Evolutionary conservation across 805 yeast genomes (phyloP).

Genomic region (Torulaspora gathmanii): DNA sequence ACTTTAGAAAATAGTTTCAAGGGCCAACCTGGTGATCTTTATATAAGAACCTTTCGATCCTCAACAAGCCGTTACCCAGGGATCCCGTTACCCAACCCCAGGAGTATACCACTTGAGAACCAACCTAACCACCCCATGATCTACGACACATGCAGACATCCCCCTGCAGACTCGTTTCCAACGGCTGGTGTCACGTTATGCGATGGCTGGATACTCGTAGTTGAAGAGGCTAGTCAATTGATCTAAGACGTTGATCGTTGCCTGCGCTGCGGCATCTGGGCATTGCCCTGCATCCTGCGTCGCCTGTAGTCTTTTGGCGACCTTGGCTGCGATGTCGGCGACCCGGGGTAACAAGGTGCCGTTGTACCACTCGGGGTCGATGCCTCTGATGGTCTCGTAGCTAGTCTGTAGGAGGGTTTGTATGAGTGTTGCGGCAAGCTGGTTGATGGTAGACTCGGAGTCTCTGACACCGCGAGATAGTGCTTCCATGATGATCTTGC

Average conservation of each 20-base stretch:
- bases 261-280: neutral
- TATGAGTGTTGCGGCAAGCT: conserved; percentile 3
- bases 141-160: neutral
- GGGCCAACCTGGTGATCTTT: neutral
- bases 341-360: conserved; percentile 1
- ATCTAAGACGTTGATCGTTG: neutral
- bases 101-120: neutral
- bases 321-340: neutral
- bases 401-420: conserved; percentile 5
- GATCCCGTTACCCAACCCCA: too few species aligned
- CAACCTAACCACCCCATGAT: neutral
- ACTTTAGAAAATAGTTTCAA: neutral
- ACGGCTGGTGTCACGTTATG: conserved; percentile 1
- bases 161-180: conserved; percentile 9
- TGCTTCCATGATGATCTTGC: conserved; percentile 11
- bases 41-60: neutral
- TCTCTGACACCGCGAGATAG: conserved; percentile 15
- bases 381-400: conserved; percentile 8
- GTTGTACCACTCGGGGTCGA: conserved; percentile 18
- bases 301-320: conserved; percentile 2
- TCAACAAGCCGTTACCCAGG: neutral
- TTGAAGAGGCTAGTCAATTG: conserved; percentile 3
- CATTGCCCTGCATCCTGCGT: neutral
- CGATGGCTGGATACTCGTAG: conserved; percentile 8
- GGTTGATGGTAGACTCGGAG: conserved; percentile 12